Conservation (phyloP, 2,329 filamentous ascomycete species). For the Cladorrhinum sp. region DNA sequence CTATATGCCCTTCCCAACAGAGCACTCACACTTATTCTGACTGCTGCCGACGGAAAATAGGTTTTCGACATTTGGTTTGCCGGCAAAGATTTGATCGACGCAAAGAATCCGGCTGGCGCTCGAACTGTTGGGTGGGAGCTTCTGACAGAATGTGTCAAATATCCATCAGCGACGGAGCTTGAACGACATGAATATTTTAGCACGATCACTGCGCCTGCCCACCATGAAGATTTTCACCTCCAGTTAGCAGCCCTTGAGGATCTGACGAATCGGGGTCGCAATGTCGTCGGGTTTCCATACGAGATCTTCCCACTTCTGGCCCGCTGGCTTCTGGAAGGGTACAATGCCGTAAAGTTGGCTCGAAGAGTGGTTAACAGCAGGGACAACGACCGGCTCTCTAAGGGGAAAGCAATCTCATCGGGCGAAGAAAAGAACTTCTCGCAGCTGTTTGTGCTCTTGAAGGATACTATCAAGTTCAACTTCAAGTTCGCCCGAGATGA, state of each 20-base stretch:
- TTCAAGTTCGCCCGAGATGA: constrained; percentile 29
- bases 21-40: not conserved
- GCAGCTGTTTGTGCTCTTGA: constrained; percentile 62
- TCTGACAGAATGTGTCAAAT: constrained; percentile 62
- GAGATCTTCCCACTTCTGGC: constrained; percentile 62
- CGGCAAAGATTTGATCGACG: constrained; percentile 62
- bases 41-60: constrained; percentile 17
- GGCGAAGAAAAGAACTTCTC: constrained; percentile 61
- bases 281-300: constrained; percentile 65
- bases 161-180: constrained; percentile 60
- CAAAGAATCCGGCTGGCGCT: constrained; percentile 50
- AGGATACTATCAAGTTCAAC: constrained; percentile 72
- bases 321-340: constrained; percentile 57
- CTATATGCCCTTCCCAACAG: not conserved
- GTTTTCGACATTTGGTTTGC: constrained; percentile 63
- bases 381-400: constrained; percentile 35
- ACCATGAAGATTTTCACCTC: constrained; percentile 62
- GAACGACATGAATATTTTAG: constrained; percentile 66
- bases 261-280: constrained; percentile 59
- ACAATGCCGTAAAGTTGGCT: constrained; percentile 50
- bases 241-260: constrained; percentile 63
- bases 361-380: constrained; percentile 47
- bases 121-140: constrained; percentile 64
- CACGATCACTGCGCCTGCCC: constrained; percentile 54
- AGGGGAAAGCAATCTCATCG: constrained; percentile 40